A percentile compares a stretch with the other conserved stretches of the same genome.
phyloP scores from a whole-genome alignment of 495 filamentous ascomycete species.

The Corynascus novoguineensis region DNA sequence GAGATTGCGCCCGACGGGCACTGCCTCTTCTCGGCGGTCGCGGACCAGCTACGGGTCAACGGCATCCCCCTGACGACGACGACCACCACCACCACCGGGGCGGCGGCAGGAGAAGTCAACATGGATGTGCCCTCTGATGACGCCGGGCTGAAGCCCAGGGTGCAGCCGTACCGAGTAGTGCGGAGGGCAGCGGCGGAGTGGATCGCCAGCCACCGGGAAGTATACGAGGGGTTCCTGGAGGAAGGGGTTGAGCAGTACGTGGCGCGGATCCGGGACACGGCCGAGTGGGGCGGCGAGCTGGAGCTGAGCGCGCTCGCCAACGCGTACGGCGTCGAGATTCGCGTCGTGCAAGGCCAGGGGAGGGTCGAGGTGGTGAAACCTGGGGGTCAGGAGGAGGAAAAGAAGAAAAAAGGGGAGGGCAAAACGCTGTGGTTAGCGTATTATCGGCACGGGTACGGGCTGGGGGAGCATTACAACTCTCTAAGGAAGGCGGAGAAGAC shows the following conservation, averaged over 20 bases:
- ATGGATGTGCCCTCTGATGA: background rate
- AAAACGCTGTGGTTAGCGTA: slow-evolving; percentile 83
- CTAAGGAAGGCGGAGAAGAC: slow-evolving; percentile 36
- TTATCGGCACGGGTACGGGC: slow-evolving; percentile 83
- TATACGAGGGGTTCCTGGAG: slow-evolving; percentile 65
- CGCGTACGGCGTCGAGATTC: slow-evolving; percentile 74
- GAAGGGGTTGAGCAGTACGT: slow-evolving; percentile 72
- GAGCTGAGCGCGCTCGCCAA: slow-evolving; percentile 82
- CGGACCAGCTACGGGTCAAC: slow-evolving; percentile 62
- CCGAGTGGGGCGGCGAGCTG: slow-evolving; percentile 93
- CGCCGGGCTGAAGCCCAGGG: slow-evolving; percentile 19
- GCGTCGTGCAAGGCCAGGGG: slow-evolving; percentile 84
- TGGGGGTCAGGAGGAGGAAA: slow-evolving; percentile 22
- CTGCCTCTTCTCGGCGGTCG: slow-evolving; percentile 90
- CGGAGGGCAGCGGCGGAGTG: slow-evolving; percentile 53
- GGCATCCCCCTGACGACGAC: slow-evolving; percentile 37
- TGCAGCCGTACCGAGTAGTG: slow-evolving; percentile 47
- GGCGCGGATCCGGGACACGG: slow-evolving; percentile 73
- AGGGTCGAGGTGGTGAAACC: slow-evolving; percentile 67
- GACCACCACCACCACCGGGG: too few species aligned
- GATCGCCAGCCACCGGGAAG: slow-evolving; percentile 47
- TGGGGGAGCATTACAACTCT: slow-evolving; percentile 97
- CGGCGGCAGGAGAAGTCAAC: background rate
- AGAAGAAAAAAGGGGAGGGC: slow-evolving; percentile 21
- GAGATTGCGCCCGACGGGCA: slow-evolving; percentile 87